Evolutionary conservation across 345 rosid genomes (phyloP).

Genomic region (Citrus sp.): DNA sequence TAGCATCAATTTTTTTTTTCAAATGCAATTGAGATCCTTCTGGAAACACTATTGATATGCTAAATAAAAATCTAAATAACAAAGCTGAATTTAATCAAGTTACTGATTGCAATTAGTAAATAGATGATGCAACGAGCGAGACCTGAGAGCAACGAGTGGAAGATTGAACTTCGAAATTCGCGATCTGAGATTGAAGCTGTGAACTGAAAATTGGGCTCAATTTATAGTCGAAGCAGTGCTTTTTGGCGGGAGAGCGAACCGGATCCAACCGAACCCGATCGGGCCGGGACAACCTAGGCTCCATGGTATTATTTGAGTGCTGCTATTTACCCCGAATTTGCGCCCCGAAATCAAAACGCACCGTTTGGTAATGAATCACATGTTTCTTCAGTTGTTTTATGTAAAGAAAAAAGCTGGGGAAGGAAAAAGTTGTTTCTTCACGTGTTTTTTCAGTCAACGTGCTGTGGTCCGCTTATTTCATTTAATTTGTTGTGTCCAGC

Average conservation of each 20-base stretch:
- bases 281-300: not conserved
- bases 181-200: not conserved
- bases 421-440: too few relatives aligned
- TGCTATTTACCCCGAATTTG: too few relatives aligned
- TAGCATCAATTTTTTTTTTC: not conserved
- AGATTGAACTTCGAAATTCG: not conserved
- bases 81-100: not conserved
- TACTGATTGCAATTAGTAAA: not conserved
- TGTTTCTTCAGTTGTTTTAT: too few relatives aligned
- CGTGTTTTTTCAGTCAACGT: too few relatives aligned
- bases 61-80: not conserved
- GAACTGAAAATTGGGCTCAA: not conserved
- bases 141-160: not conserved
- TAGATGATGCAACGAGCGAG: not conserved
- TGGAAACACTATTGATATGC: not conserved
- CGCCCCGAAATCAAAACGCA: too few relatives aligned
- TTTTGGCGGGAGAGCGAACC: slow-evolving; percentile 15
- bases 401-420: too few relatives aligned
- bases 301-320: too few relatives aligned
- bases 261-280: not conserved
- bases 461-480: too few relatives aligned
- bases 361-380: too few relatives aligned
- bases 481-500: too few relatives aligned
- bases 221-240: not conserved
- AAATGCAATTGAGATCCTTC: not conserved